A percentile compares a stretch with the other conserved stretches of the same genome.
These are phyloP conservation scores for Boechera retrofracta DNA, from an alignment of 345 rosid genomes.

Conservation along the genomic window DNA sequence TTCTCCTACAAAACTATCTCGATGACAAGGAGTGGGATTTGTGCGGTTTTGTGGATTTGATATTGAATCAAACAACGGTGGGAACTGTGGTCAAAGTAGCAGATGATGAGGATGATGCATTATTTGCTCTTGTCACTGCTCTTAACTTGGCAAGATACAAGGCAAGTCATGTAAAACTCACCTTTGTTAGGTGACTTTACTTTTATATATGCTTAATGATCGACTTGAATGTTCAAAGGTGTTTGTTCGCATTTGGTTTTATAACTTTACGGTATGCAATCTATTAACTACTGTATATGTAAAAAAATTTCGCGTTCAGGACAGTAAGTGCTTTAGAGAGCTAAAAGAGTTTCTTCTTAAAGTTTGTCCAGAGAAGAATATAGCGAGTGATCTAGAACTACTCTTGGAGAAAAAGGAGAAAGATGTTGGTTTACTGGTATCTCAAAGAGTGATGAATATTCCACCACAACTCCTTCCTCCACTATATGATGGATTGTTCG, in stretches of 20 bases:
- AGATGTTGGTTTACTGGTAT: constrained; percentile 71
- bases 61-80: constrained; percentile 67
- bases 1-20: constrained; percentile 65
- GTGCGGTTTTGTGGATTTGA: constrained; percentile 76
- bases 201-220: neutral
- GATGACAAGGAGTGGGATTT: constrained; percentile 73
- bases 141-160: constrained; percentile 77
- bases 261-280: neutral
- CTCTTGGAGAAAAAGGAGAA: constrained; percentile 59
- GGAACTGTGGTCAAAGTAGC: constrained; percentile 78
- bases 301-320: constrained; percentile 43
- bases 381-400: constrained; percentile 48
- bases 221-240: neutral
- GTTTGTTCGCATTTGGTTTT: neutral
- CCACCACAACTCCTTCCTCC: constrained; percentile 16
- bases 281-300: neutral
- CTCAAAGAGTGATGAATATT: constrained; percentile 81
- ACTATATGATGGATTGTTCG: neutral
- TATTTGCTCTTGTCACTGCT: constrained; percentile 60
- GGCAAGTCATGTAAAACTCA: constrained; percentile 47
- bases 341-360: constrained; percentile 63
- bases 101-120: constrained; percentile 63
- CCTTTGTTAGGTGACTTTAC: neutral
- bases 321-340: constrained; percentile 59
- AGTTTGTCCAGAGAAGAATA: constrained; percentile 53